These are phyloP conservation scores for Nadsonia starkeyi-henricii DNA, from an alignment of 1,139 yeast genomes.

Conservation along the genomic window DNA sequence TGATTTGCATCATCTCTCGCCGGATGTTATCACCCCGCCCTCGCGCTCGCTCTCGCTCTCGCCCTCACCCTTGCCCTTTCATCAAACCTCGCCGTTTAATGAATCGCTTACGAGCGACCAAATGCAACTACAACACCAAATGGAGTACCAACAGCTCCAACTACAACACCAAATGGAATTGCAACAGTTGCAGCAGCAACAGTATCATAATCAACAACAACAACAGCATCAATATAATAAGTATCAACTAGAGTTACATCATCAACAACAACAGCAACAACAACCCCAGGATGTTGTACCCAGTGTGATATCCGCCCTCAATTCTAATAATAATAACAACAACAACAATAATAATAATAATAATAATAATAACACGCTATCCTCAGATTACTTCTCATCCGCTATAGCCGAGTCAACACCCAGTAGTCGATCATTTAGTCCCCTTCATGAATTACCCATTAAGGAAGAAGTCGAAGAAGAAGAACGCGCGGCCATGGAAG, in stretches of 20 bases:
- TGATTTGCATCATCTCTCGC: too few relatives aligned
- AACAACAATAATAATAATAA: neutral
- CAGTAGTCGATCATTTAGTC: neutral
- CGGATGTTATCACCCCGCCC: too few relatives aligned
- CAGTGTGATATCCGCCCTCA: neutral
- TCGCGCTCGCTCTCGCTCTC: too few relatives aligned
- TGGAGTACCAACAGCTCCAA: neutral
- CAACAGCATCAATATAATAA: neutral
- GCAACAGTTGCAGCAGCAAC: neutral
- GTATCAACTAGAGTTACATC: neutral
- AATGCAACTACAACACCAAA: neutral
- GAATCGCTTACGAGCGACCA: neutral
- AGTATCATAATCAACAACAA: neutral
- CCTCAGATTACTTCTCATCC: neutral
- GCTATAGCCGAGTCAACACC: neutral
- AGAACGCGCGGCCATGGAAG: neutral
- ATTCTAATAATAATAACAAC: neutral
- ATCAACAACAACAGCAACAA: neutral
- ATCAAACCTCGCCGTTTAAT: too few relatives aligned
- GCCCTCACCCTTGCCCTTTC: too few relatives aligned
- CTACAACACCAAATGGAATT: neutral
- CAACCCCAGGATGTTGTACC: neutral
- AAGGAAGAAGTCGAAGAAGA: neutral
- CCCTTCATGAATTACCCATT: neutral
- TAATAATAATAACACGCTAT: too few relatives aligned